Evolutionary conservation across 768 basidiomycete species (phyloP), one percentile per base, ranked within the genome.

Genomic region (Suillus placidus): DNA sequence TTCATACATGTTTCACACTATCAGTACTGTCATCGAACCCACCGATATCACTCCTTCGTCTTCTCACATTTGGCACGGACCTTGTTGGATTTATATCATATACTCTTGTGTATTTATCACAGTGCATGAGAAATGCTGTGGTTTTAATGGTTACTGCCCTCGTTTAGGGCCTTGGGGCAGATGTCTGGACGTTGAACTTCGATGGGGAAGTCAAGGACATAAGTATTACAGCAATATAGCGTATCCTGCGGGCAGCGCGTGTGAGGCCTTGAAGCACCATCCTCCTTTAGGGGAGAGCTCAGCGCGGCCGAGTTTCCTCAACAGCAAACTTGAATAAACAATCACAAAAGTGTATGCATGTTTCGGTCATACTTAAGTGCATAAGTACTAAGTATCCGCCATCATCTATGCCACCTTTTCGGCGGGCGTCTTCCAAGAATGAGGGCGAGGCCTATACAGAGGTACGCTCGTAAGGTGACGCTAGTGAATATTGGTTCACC

Each of bases 361-460:
- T 30, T 14, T 30, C 49, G 49, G 23, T 20, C 12, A 26, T 26
- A n/a, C n/a, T n/a, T n/a, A 26, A 26, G 26, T 26, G 26, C 26
- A 26, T 1, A 26, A 26, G 9, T 47, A 10, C 30, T 52, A 32
- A 30, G 32, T 43, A n/a, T 63, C 49, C 32, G 51, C 16, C 23
- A 66, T 26, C 26, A 26, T 26, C 26, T 2, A 26, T 47, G 70
- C 16, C 56, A 13, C 16, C 26, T 38, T 61, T 16, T 40, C 45
- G 62, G 47, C 66, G 66, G 56, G 45, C n/a, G 1, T 57, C 67
- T 13, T 71, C 70, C 38, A 74, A 71, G 23, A 70, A 72, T 61
- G 73, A 71, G 1, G 71, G 70, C 6, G 68, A 70, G 0, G 60
- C 63, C 13, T 73, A 73, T 62, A 34, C 6, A 2, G 70, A 76